phyloP scores from a whole-genome alignment of 1,284 basidiomycete species.

The Leccinum fuscescens region DNA sequence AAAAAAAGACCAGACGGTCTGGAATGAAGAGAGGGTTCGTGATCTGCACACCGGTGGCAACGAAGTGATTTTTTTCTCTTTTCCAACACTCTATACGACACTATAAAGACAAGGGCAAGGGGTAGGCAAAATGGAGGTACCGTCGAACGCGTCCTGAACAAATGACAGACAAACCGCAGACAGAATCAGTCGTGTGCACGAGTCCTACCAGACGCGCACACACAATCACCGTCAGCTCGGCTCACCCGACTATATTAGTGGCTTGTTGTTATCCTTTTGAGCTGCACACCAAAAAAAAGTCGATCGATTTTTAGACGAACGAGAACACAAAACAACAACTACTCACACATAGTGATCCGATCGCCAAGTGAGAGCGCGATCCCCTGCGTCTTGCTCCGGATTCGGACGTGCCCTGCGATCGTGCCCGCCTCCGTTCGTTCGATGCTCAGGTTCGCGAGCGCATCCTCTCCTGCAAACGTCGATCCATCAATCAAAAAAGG shows the following conservation, averaged over 20 bases:
- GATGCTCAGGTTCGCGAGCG: slow-evolving; percentile 92
- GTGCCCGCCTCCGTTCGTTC: slow-evolving; percentile 83
- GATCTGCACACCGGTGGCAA: not conserved
- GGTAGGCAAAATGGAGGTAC: not conserved
- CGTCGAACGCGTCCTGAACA: not conserved
- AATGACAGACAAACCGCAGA: not conserved
- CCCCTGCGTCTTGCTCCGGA: slow-evolving; percentile 92
- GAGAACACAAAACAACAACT: not conserved
- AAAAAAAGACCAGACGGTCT: not conserved
- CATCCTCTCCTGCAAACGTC: slow-evolving; percentile 79
- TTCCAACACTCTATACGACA: not conserved
- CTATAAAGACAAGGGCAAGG: not conserved
- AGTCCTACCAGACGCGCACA: not conserved
- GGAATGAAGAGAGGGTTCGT: not conserved
- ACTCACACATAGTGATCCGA: slow-evolving; percentile 83
- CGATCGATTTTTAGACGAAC: not conserved
- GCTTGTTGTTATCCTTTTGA: not conserved
- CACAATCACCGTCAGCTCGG: not conserved
- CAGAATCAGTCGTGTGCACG: not conserved
- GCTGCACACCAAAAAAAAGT: not conserved
- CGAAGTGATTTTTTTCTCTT: not conserved
- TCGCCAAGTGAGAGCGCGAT: slow-evolving; percentile 94
- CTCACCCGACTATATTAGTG: not conserved
- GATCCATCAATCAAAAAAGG: not conserved
- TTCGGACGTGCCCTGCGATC: slow-evolving; percentile 89